Conservation (phyloP, 148 eudicot species). For the Vaccinium macrocarpon region DNA sequence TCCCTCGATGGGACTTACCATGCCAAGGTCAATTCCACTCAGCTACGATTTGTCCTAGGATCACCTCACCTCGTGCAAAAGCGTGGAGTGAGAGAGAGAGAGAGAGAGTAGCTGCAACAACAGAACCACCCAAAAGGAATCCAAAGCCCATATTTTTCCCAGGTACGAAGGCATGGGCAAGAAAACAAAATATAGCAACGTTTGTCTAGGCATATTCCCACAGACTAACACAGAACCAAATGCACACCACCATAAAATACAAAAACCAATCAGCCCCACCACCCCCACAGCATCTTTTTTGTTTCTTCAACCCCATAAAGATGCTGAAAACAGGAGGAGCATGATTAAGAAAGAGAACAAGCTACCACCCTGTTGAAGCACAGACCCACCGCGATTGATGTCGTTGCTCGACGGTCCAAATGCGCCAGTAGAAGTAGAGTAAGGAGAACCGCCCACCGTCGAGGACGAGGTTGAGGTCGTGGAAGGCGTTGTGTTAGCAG, state of each 20-base stretch:
- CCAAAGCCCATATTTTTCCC: slow-evolving; percentile 5
- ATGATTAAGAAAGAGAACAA: slow-evolving; percentile 9
- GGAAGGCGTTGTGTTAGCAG: slow-evolving; percentile 23
- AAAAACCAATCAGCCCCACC: slow-evolving; percentile 7
- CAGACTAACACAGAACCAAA: slow-evolving; percentile 2
- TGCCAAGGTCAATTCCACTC: too few species aligned
- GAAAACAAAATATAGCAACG: not conserved
- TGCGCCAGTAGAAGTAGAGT: slow-evolving; percentile 27
- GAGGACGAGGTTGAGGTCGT: slow-evolving; percentile 15
- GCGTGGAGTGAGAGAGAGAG: not conserved
- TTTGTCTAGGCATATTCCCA: slow-evolving; percentile 5
- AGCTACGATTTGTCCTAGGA: too few species aligned
- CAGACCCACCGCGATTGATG: slow-evolving; percentile 25
- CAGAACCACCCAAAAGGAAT: not conserved
- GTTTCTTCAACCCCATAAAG: slow-evolving; percentile 19
- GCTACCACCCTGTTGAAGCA: slow-evolving; percentile 17
- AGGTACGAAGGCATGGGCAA: not conserved
- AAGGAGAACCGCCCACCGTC: slow-evolving; percentile 5
- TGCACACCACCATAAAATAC: slow-evolving; percentile 6
- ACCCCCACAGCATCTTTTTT: not conserved
- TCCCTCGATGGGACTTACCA: too few species aligned
- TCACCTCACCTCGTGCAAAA: too few species aligned
- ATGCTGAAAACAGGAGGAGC: slow-evolving; percentile 15
- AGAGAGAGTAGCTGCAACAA: not conserved
- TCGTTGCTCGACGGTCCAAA: slow-evolving; percentile 52